These are phyloP conservation scores for Beauveria varroae DNA, from an alignment of 2,329 filamentous ascomycete species.

Conservation along the genomic window DNA sequence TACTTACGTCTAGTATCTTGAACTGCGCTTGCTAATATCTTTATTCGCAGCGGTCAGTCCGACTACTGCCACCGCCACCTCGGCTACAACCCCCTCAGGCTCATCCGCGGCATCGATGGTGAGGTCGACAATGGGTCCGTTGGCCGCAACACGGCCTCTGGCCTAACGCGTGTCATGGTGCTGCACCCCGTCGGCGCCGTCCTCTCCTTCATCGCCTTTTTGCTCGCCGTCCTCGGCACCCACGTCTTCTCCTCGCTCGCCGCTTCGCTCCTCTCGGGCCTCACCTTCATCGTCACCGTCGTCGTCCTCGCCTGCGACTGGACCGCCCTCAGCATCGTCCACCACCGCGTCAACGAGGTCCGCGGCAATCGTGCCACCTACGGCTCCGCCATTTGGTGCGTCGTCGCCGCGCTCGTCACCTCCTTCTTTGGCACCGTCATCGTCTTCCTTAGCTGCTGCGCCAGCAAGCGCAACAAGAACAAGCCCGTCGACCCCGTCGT, in stretches of 20 bases:
- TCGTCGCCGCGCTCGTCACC: constrained; percentile 47
- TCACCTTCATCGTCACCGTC: constrained; percentile 42
- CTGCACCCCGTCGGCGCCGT: constrained; percentile 54
- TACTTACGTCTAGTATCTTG: neutral
- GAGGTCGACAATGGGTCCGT: constrained; percentile 32
- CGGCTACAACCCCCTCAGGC: constrained; percentile 47
- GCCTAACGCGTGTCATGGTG: constrained; percentile 51
- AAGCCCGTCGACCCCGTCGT: constrained; percentile 9
- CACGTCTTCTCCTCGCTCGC: constrained; percentile 43
- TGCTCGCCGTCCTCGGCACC: constrained; percentile 38
- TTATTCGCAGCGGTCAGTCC: constrained; percentile 26
- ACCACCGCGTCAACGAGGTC: constrained; percentile 42
- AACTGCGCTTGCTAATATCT: neutral
- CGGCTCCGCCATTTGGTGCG: constrained; percentile 50
- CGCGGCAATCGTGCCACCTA: constrained; percentile 38
- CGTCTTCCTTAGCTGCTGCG: constrained; percentile 56
- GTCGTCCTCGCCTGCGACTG: constrained; percentile 50
- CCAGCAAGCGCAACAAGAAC: constrained; percentile 34
- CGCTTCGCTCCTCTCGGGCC: constrained; percentile 39
- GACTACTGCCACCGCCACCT: constrained; percentile 39
- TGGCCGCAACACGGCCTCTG: constrained; percentile 36
- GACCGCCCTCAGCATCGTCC: constrained; percentile 46
- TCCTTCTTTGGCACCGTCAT: constrained; percentile 47
- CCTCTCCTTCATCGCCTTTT: constrained; percentile 45
- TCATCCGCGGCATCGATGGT: constrained; percentile 32